Evolutionary conservation across 805 yeast genomes (phyloP), one percentile per base, ranked within the genome.

Genomic region (Danielozyma ontarioensis): DNA sequence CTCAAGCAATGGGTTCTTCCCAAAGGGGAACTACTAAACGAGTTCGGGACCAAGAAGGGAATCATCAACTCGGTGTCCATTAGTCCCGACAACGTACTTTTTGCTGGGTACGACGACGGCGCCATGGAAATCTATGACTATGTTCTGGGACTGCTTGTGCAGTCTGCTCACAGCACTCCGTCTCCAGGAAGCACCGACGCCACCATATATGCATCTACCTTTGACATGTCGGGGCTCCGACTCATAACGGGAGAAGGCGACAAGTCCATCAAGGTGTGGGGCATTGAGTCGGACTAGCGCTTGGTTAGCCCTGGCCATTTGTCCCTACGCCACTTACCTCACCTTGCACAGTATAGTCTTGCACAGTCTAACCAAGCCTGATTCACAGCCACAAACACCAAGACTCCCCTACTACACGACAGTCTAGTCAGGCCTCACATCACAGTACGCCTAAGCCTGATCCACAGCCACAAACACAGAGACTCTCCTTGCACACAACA

Each of bases 161-260:
- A 83, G 51, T 57, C 64, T 13, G 55, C 68, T 4, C 43, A 46
- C 2, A 72, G 90, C 1, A 64, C 64, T 0, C 74, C 79, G 4
- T 61, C 80, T 12, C 83, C 89, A 0, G 96, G 96, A 0, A 76
- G 93, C 0, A 48, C 74, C 13, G 78, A 72, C 5, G 68, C 85
- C 31, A 82, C 94, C 6, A 75, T 90, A 4, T 66, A 80, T 42
- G 70, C 87, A 7, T 74, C 88, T 25, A 53, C 76, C 2, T 87
- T 87, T 54, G 97, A 93, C 55, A 63, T 69, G 53, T 78, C 87
- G 38, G 96, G 97, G 0, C 58, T 78, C 45, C 71, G 96, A 29
- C 59, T 93, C 36, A 71, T 93, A 14, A 85, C 96, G 1, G 87
- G 96, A 31, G 95, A 85, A 47, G 78, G 85, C n/a, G 97, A 90